These are phyloP conservation scores for Papilionanthe hybrid DNA, from an alignment of 116 monocot genomes.

Conservation along the genomic window DNA sequence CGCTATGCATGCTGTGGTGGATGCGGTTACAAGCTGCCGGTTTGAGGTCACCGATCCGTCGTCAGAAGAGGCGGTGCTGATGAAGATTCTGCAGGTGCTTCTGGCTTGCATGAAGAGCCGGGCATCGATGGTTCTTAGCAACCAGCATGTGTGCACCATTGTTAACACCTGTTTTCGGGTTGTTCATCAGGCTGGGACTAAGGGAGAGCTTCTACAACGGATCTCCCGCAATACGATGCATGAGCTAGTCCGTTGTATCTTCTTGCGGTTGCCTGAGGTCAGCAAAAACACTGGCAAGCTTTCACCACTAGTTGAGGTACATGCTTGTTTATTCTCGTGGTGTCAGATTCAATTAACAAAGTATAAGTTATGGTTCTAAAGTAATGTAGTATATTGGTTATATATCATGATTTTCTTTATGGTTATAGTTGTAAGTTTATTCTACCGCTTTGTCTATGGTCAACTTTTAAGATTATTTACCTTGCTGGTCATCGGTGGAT, in stretches of 20 bases:
- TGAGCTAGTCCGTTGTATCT: constrained; percentile 61
- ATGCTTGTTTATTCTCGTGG: not conserved
- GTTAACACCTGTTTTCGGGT: constrained; percentile 72
- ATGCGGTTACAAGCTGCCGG: constrained; percentile 69
- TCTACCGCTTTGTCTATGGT: not conserved
- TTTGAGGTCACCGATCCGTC: constrained; percentile 81
- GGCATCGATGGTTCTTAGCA: constrained; percentile 36
- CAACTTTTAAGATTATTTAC: not conserved
- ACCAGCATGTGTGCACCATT: constrained; percentile 64
- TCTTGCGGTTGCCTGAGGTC: constrained; percentile 40
- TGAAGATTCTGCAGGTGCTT: constrained; percentile 73
- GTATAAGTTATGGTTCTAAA: not conserved
- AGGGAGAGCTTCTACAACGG: constrained; percentile 74
- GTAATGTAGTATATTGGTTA: not conserved
- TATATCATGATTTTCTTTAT: not conserved
- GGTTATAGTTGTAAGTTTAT: not conserved
- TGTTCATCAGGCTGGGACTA: constrained; percentile 71
- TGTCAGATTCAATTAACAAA: not conserved
- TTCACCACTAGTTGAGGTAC: constrained; percentile 8
- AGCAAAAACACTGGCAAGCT: constrained; percentile 12
- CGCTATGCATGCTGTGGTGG: constrained; percentile 46
- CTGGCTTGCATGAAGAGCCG: constrained; percentile 53
- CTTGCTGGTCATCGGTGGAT: not conserved
- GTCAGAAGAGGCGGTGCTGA: constrained; percentile 71
- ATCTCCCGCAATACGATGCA: constrained; percentile 74